These are phyloP conservation scores for Fraxinus baroniana DNA, from an alignment of 305 asterid genomes.

Conservation along the genomic window DNA sequence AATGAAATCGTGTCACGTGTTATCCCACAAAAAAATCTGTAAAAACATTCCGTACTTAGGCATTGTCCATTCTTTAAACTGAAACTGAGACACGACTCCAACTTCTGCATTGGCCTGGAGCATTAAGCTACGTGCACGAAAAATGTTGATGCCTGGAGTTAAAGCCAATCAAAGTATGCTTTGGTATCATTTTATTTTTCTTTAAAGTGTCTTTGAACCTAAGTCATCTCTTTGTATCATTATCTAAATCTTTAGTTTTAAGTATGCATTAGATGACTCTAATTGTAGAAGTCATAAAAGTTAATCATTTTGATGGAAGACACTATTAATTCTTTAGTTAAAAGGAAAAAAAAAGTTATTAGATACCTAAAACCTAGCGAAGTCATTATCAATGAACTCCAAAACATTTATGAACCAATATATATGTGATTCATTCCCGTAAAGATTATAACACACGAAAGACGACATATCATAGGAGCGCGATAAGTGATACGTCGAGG, in stretches of 20 bases:
- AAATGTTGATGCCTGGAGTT: conserved; percentile 26
- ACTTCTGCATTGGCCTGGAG: background rate
- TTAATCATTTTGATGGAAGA: background rate
- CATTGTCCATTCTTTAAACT: too few relatives aligned
- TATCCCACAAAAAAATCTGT: too few relatives aligned
- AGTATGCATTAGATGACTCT: background rate
- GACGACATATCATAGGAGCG: background rate
- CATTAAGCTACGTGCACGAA: background rate
- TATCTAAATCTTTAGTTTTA: background rate
- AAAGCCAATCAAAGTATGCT: conserved; percentile 23
- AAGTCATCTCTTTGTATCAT: conserved; percentile 36
- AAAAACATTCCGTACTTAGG: too few relatives aligned
- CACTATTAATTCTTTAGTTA: too few relatives aligned
- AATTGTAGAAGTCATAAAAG: background rate
- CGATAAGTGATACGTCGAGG: background rate
- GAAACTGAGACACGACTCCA: background rate
- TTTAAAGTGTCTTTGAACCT: conserved; percentile 34
- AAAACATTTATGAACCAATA: background rate
- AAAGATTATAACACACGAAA: background rate
- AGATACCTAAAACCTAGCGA: background rate
- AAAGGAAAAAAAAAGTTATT: too few relatives aligned
- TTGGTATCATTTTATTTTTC: conserved; percentile 1
- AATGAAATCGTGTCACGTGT: too few relatives aligned
- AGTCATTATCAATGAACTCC: background rate
- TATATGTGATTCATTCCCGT: background rate